Evolutionary conservation across 1,284 basidiomycete species (phyloP).

Genomic region (Sporisorium reilianum): DNA sequence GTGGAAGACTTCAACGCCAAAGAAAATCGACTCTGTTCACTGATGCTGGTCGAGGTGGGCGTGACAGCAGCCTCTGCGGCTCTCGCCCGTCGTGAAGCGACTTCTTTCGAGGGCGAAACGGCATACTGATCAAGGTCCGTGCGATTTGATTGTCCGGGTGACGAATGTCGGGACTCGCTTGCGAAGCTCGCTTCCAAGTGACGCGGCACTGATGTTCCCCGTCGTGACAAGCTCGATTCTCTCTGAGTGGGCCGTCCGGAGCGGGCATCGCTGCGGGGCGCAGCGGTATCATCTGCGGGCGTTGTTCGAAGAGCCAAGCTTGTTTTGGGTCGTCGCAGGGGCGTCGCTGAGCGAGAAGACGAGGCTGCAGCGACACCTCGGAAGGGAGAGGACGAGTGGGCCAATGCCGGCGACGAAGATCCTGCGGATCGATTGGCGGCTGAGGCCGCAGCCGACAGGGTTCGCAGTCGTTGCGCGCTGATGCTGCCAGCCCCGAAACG

Average conservation of each 20-base stretch:
- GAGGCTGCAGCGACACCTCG: constrained; percentile 1
- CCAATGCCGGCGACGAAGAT: constrained; percentile 23
- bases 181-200: constrained; percentile 4
- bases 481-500: constrained; percentile 39
- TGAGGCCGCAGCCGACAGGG: constrained; percentile 30
- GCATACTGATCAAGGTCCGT: background rate
- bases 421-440: constrained; percentile 24
- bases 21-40: constrained; percentile 30
- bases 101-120: constrained; percentile 24
- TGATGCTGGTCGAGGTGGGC: constrained; percentile 20
- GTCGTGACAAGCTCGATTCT: constrained; percentile 6
- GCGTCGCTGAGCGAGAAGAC: background rate
- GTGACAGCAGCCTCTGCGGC: background rate
- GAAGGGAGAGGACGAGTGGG: constrained; percentile 21
- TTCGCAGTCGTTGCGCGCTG: constrained; percentile 20
- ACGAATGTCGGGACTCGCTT: background rate
- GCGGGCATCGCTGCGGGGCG: background rate
- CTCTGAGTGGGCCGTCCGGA: constrained; percentile 3
- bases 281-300: background rate
- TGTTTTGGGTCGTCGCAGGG: constrained; percentile 18
- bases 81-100: constrained; percentile 2
- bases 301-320: constrained; percentile 13
- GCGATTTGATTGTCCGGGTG: background rate
- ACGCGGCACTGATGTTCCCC: constrained; percentile 14
- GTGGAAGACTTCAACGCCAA: constrained; percentile 25